A percentile compares a stretch with the other conserved stretches of the same genome.
Evolutionary conservation across 148 eudicot genomes (phyloP).

Genomic region (Amaranthus cruentus): DNA sequence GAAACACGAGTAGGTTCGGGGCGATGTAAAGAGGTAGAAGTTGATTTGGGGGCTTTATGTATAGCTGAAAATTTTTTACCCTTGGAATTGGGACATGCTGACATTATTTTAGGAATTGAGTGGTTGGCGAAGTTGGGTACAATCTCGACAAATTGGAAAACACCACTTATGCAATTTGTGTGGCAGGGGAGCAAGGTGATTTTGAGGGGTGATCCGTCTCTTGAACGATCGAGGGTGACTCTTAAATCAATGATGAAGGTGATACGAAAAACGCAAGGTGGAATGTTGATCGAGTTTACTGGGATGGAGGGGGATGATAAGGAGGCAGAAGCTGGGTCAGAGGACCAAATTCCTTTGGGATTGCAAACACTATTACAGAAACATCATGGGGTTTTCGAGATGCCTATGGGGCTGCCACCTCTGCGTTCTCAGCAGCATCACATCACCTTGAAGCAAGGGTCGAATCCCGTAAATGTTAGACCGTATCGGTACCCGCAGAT

Average conservation of each 20-base stretch:
- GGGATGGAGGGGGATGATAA: neutral
- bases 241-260: neutral
- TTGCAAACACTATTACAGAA: neutral
- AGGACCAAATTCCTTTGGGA: neutral
- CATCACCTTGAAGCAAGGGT: neutral
- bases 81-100: too few species aligned
- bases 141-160: too few species aligned
- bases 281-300: neutral
- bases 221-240: neutral
- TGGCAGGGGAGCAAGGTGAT: too few species aligned
- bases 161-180: too few species aligned
- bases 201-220: neutral
- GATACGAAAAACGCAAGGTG: neutral
- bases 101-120: neutral
- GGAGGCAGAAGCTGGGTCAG: neutral
- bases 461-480: neutral
- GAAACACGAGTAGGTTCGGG: neutral
- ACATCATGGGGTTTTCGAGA: neutral
- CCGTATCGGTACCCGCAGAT: neutral
- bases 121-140: too few species aligned
- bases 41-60: too few species aligned
- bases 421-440: neutral
- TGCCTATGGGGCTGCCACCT: neutral
- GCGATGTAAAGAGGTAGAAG: too few species aligned
- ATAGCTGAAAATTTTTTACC: too few species aligned